A percentile compares a stretch with the other conserved stretches of the same genome.
phyloP scores from a whole-genome alignment of 257 asterid species.

The Marsdenia floribunda region DNA sequence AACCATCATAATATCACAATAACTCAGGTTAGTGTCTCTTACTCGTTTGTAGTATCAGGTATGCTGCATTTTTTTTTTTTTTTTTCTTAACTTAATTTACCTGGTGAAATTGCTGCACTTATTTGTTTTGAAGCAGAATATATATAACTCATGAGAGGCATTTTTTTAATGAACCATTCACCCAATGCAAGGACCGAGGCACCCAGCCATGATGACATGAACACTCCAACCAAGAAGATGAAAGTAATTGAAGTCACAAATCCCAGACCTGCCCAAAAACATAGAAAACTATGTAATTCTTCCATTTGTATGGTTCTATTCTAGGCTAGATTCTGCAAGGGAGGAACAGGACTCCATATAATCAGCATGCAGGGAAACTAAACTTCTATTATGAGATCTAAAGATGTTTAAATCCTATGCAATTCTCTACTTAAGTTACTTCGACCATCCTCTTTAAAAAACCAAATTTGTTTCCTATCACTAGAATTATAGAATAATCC shows the following conservation, averaged over 20 bases:
- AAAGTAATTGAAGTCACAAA: conserved; percentile 64
- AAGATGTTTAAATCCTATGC: background rate
- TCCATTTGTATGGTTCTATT: background rate
- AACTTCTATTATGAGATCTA: background rate
- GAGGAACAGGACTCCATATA: background rate
- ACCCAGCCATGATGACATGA: conserved; percentile 86
- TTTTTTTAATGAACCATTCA: conserved; percentile 71
- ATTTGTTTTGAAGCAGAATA: conserved; percentile 76
- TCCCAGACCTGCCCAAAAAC: conserved; percentile 55
- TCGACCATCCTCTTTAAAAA: background rate
- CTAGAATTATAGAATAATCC: background rate
- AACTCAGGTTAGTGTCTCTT: background rate
- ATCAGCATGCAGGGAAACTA: conserved; percentile 8
- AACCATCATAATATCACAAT: background rate
- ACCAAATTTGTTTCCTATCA: background rate
- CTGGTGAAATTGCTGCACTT: conserved; percentile 81
- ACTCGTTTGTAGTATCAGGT: background rate
- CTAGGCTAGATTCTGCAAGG: background rate
- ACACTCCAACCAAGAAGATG: conserved; percentile 77
- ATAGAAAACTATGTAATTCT: background rate
- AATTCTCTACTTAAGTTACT: background rate
- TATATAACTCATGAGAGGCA: conserved; percentile 81
- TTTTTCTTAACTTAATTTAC: conserved; percentile 33
- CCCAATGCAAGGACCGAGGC: conserved; percentile 67
- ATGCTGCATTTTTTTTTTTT: background rate